phyloP scores from a whole-genome alignment of 768 basidiomycete species.

The Thelephora ganbajun region DNA sequence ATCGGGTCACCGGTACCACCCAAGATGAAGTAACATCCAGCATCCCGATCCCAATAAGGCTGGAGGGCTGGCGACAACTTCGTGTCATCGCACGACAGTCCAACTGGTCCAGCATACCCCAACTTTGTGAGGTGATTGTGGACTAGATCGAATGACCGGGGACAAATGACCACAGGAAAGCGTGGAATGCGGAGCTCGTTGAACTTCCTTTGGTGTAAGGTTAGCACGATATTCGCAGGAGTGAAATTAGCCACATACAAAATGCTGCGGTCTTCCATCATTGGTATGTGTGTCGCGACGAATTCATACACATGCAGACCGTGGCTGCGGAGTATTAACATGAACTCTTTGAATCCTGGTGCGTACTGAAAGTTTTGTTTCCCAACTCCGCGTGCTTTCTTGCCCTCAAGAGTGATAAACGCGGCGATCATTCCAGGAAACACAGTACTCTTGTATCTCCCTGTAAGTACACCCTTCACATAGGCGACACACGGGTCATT shows the following conservation, averaged over 20 bases:
- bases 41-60: slow-evolving; percentile 12
- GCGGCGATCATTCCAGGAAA: slow-evolving; percentile 19
- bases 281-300: slow-evolving; percentile 12
- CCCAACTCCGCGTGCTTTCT: slow-evolving; percentile 16
- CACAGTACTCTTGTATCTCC: slow-evolving; percentile 15
- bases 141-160: slow-evolving; percentile 11
- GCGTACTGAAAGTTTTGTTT: slow-evolving; percentile 23
- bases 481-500: slow-evolving; percentile 1
- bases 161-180: slow-evolving; percentile 13
- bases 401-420: slow-evolving; percentile 13
- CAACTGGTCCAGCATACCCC: slow-evolving; percentile 12
- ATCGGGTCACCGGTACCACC: slow-evolving; percentile 14
- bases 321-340: slow-evolving; percentile 13
- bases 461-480: slow-evolving; percentile 10
- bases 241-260: background rate
- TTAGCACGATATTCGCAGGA: background rate
- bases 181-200: slow-evolving; percentile 9
- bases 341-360: slow-evolving; percentile 18
- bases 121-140: slow-evolving; percentile 9
- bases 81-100: slow-evolving; percentile 22
- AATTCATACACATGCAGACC: slow-evolving; percentile 16
- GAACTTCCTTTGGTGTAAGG: slow-evolving; percentile 10
- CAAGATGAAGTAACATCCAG: slow-evolving; percentile 13
- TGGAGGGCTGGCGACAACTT: slow-evolving; percentile 17
- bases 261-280: background rate